Base-by-base conservation (phyloP, 257 asterid genomes). In the Solanum neorickii region DNA sequence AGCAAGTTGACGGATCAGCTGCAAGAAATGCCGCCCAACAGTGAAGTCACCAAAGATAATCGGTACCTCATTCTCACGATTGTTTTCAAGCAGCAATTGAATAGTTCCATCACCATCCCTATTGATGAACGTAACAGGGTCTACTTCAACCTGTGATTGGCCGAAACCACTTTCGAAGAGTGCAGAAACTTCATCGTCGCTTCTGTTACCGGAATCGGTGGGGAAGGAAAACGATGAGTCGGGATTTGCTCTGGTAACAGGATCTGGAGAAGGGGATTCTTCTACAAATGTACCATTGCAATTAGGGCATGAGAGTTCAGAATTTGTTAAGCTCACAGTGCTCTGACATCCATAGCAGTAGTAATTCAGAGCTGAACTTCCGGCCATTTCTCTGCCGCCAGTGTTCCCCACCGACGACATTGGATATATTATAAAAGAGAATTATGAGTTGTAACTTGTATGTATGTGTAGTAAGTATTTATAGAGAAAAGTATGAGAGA, bases 231-330 rank as follows among this genome's bases (percentile, higher is more conserved):
- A 87, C 3, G 69, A 47, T 21, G 59, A 18, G 0, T 13, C 33
- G 18, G 72, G 8, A 65, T n/a, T n/a, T 3, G 25, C 12, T 0
- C 62, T 78, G 7, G 76, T 15, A 16, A 70, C 85, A 78, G 93
- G 90, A 87, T 90, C 73, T 82, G 95, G 68, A 4, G 91, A 87
- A 1, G 92, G 87, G 29, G 91, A 87, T 89, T 94, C 96, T 91
- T 95, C 98, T 0, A 94, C 90, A 46, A 95, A 95, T 31, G 33
- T 31, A 31, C 33, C 33, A 31, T 31, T 72, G 18, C 9, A 89
- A 83, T 89, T 93, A 77, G 98, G 98, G 95, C 98, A 95, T 88
- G 86, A 86, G 88, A 93, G 91, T 41, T 95, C 98, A 9, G 90
- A 88, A 65, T 91, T 85, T 11, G 89, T 60, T 72, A 93, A 88